Conservation (phyloP, 352 stramenopile species). For the Globisporangium paroecandrum region DNA sequence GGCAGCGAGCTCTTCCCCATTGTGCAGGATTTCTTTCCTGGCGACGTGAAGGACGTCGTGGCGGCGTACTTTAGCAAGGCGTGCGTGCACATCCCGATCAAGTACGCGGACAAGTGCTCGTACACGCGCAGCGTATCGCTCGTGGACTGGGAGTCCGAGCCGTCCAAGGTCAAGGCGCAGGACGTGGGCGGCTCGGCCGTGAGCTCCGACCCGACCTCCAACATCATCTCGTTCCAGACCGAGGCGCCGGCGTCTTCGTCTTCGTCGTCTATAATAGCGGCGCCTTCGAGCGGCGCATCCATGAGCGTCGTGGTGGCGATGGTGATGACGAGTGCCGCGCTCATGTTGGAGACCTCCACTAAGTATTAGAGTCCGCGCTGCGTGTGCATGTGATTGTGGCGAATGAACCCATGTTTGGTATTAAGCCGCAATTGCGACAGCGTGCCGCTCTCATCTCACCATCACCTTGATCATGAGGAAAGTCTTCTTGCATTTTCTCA, state of each 20-base stretch:
- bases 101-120: constrained; percentile 48
- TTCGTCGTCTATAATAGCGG: background rate
- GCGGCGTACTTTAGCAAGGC: constrained; percentile 32
- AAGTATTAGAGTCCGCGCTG: background rate
- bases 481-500: too few species aligned
- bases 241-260: background rate
- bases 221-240: constrained; percentile 16
- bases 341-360: background rate
- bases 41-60: constrained; percentile 25
- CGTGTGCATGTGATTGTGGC: background rate
- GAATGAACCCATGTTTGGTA: constrained; percentile 2
- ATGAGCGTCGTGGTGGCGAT: background rate
- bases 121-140: constrained; percentile 44
- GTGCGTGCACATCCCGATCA: constrained; percentile 49
- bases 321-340: background rate
- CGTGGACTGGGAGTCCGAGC: constrained; percentile 51
- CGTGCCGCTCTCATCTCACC: too few species aligned
- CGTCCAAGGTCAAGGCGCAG: constrained; percentile 18
- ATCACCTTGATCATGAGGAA: too few species aligned
- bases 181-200: background rate
- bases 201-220: constrained; percentile 11
- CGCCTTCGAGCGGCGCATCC: background rate
- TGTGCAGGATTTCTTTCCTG: constrained; percentile 35
- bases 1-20: constrained; percentile 40
- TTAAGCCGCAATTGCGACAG: background rate